phyloP scores from a whole-genome alignment of 1,284 basidiomycete genomes.

The Gastroboletus turbinatus region DNA sequence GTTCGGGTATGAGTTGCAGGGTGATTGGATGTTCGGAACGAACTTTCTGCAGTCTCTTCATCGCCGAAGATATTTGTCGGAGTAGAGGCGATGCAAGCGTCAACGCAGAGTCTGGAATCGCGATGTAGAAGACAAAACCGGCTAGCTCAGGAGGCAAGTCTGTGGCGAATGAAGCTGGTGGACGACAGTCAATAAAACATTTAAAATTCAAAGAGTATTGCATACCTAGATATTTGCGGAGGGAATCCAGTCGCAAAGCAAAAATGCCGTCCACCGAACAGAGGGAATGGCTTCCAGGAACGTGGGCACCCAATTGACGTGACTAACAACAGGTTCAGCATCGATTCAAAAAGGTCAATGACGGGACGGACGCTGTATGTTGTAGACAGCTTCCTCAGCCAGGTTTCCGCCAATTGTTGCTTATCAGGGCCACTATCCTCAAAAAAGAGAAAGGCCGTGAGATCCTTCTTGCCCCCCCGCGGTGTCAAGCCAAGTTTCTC shows the following conservation, averaged over 20 bases:
- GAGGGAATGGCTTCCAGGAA: slow-evolving; percentile 45
- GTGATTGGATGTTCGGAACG: slow-evolving; percentile 47
- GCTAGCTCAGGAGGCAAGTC: slow-evolving; percentile 40
- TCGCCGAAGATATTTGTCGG: slow-evolving; percentile 61
- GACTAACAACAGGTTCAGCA: slow-evolving; percentile 41
- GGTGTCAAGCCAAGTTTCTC: slow-evolving; percentile 77
- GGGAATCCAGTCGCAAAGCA: slow-evolving; percentile 59
- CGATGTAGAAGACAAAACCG: slow-evolving; percentile 65
- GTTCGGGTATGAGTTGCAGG: slow-evolving; percentile 71
- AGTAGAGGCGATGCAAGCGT: slow-evolving; percentile 58
- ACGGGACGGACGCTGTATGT: slow-evolving; percentile 56
- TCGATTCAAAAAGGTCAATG: neutral
- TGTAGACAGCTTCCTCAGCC: slow-evolving; percentile 54
- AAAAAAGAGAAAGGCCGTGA: slow-evolving; percentile 64
- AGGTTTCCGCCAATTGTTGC: slow-evolving; percentile 47
- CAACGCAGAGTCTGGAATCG: slow-evolving; percentile 57
- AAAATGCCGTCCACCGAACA: slow-evolving; percentile 56
- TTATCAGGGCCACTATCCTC: slow-evolving; percentile 56
- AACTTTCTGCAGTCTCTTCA: slow-evolving; percentile 53
- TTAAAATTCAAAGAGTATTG: neutral
- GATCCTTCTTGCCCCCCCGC: slow-evolving; percentile 65
- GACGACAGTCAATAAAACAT: slow-evolving; percentile 3
- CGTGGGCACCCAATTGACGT: slow-evolving; percentile 58
- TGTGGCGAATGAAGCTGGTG: slow-evolving; percentile 50
- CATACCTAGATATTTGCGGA: slow-evolving; percentile 64